Percentiles rank a stretch among this genome's conserved stretches.
Conservation (phyloP, 495 filamentous ascomycete genomes). For the Jackrogersella multiformis region DNA sequence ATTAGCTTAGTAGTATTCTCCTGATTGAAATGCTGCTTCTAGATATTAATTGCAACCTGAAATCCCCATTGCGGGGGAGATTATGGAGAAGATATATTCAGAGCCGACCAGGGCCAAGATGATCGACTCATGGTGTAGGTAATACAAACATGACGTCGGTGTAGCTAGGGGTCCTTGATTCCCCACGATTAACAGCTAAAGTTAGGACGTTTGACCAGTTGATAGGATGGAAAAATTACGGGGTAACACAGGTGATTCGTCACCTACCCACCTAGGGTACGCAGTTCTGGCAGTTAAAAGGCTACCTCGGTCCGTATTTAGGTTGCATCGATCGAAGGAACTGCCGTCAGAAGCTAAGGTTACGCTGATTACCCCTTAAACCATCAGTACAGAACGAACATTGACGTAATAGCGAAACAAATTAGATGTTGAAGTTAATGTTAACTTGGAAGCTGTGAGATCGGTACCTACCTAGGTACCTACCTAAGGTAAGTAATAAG, state of each 20-base stretch:
- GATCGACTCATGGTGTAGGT: constrained; percentile 1
- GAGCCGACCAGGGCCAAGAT: neutral
- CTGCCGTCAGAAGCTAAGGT: constrained; percentile 23
- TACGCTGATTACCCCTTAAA: constrained; percentile 6
- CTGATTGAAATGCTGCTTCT: constrained; percentile 7
- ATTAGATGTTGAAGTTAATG: neutral
- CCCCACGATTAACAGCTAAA: neutral
- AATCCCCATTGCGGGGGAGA: neutral
- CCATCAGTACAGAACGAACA: neutral
- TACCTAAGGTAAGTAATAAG: neutral
- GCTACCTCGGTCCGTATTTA: constrained; percentile 5
- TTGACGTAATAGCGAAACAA: neutral
- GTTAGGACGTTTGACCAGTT: neutral
- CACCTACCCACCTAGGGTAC: neutral
- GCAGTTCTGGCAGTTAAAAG: constrained; percentile 17
- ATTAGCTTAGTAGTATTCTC: too few relatives aligned
- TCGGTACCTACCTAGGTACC: too few relatives aligned
- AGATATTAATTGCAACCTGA: neutral
- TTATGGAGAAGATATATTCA: constrained; percentile 11
- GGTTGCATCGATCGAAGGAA: constrained; percentile 22
- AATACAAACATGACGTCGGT: constrained; percentile 26
- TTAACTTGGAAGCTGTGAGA: neutral
- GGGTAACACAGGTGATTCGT: constrained; percentile 23
- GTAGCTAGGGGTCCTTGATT: constrained; percentile 5
- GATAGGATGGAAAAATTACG: constrained; percentile 18